Conservation (phyloP, 2,329 filamentous ascomycete species). For the Beauveria sp. region DNA sequence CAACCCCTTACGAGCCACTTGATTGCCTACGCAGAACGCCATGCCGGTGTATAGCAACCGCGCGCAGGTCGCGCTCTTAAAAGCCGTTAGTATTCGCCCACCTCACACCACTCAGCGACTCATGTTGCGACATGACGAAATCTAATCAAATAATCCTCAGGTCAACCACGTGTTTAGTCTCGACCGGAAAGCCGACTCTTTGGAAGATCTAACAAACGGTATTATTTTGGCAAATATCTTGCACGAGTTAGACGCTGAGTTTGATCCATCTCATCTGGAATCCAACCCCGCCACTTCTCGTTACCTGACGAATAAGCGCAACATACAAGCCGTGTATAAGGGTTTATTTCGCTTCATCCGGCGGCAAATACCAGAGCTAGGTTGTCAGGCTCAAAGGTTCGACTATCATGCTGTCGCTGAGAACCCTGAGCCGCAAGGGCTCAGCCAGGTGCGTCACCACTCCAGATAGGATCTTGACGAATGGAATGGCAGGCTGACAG, state of each 20-base stretch:
- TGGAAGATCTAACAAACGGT: conserved; percentile 46
- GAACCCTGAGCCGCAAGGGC: conserved; percentile 46
- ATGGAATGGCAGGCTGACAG: conserved; percentile 17
- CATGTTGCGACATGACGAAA: not conserved
- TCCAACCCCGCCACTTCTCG: conserved; percentile 34
- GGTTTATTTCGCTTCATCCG: conserved; percentile 49
- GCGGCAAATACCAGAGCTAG: conserved; percentile 42
- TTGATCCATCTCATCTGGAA: conserved; percentile 47
- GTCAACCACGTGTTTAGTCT: conserved; percentile 35
- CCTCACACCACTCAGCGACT: not conserved
- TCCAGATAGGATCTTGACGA: not conserved
- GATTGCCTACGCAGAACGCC: not conserved
- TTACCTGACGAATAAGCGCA: conserved; percentile 42
- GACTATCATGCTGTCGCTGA: conserved; percentile 53
- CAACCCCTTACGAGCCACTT: not conserved
- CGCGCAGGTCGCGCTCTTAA: conserved; percentile 47
- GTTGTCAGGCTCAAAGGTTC: conserved; percentile 42
- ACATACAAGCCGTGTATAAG: conserved; percentile 47
- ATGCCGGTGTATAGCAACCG: conserved; percentile 33
- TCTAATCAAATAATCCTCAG: conserved; percentile 15
- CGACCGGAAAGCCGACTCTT: conserved; percentile 38
- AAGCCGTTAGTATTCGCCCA: conserved; percentile 37
- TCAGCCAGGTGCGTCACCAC: conserved; percentile 36
- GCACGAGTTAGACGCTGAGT: conserved; percentile 49
- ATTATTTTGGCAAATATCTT: conserved; percentile 47